Evolutionary conservation across 1,284 basidiomycete genomes (phyloP), one percentile per base, ranked within the genome.

Genomic region (Rhodotorula sp.): DNA sequence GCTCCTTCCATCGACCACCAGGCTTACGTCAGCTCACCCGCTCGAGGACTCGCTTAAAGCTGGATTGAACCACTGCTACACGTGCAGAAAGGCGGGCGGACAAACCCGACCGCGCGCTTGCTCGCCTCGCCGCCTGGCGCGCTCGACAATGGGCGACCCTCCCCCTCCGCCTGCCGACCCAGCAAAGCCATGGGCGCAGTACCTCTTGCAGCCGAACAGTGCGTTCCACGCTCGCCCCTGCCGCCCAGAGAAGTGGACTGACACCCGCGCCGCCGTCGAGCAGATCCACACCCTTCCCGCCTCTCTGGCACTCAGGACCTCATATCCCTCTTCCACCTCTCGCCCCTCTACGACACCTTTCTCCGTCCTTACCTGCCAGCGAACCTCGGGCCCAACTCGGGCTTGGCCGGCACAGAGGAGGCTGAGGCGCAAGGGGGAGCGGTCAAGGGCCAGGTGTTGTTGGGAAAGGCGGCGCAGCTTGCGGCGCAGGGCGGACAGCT

Each of bases 241-340:
- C 26, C 37, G 13, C 50, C 1, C 26, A 7, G 9, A 1, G 44
- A 28, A 2, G 20, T 6, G 7, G 6, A 31, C 37, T 63, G 4
- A 48, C 30, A 4, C 34, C 20, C 0, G 24, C 10, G 1, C 50
- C 2, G 13, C 3, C n/a, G 48, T 26, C 47, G 4, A 11, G 22
- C 67, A 75, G 72, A 69, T 47, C 54, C 71, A 5, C 48, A 56
- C 22, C 63, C 74, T 0, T 71, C 76, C 7, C 65, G 67, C 2
- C 54, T 76, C 26, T 64, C 60, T 6, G 76, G 76, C 54, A 66
- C 72, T 1, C 54, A 53, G 1, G 76, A 77, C 65, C 64, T 77
- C 48, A 40, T 77, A 50, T 58, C 71, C 16, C 56, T 64, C 40
- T 73, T 76, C 55, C 56, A 64, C 31, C 70, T 77, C 55, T 55